Base-by-base conservation (phyloP, 805 yeast genomes). In the Millerago galiae region DNA sequence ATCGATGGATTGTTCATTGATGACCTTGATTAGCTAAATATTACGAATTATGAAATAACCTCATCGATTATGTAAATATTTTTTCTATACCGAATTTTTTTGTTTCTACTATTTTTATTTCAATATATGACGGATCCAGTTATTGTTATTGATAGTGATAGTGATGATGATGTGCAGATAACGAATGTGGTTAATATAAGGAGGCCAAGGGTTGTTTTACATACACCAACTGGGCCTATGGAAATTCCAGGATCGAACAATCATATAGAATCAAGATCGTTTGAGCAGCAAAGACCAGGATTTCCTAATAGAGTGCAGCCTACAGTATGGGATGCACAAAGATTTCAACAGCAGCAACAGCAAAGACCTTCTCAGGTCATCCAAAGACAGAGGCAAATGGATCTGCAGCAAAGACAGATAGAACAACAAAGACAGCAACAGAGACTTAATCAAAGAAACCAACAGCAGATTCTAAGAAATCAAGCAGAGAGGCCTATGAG, bases 221-320 rank as follows among this genome's bases (percentile, higher is more conserved):
- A 48, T 30, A 35, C 40, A 4, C 51, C 51, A 2, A 42, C 28
- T 14, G 49, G 51, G 3, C 41, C 29, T 2, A 34, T 41, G 17
- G 18, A 33, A 15, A 15, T 44, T 2, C 45, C 39, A 10, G 37
- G 41, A 2, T 26, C 8, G 5, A 6, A 31, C 2, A 15, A 8
- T 2, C 37, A 15, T 6, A 17, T 13, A 3, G 37, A 30, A 8
- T 8, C 31, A 27, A 24, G 43, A 21, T 38, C 42, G 4, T 41
- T 38, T 28, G 34, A 44, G 16, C 34, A 35, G 12, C 40, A 34
- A 6, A 34, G 38, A 21, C 24, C 24, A 21, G 24, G 24, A 4
- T 7, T 21, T 21, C 24, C 24, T 21, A 4, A 21, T n/a, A n/a
- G n/a, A 21, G 24, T 21, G 24, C 24, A 21, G 24, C n/a, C n/a